A percentile compares a stretch with the other conserved stretches of the same genome.
Evolutionary conservation across 139 green algal species (phyloP).

Genomic region (Chlorella sp.): DNA sequence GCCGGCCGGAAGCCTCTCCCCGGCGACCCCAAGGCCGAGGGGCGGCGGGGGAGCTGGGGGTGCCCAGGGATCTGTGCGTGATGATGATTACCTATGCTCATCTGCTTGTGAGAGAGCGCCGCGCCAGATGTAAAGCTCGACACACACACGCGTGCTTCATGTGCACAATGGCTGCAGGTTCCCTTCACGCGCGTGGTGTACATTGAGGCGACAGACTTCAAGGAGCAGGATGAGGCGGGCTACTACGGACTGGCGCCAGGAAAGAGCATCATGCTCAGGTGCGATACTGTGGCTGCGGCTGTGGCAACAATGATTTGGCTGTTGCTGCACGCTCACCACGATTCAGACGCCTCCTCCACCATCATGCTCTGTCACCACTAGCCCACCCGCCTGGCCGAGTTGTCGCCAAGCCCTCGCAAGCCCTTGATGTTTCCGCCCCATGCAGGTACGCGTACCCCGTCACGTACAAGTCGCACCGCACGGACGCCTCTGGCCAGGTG

Average conservation of each 20-base stretch:
- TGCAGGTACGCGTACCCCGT: conserved; percentile 87
- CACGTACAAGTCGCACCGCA: conserved; percentile 61
- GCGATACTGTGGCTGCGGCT: no score
- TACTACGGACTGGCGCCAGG: conserved; percentile 95
- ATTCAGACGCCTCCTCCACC: no score
- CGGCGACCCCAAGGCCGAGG: neutral
- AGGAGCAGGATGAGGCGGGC: conserved; percentile 76
- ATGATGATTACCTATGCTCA: no score
- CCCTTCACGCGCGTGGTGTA: conserved; percentile 85
- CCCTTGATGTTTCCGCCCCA: neutral
- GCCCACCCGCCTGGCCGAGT: no score
- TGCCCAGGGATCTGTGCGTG: neutral
- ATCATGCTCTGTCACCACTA: no score
- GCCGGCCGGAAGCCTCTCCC: no score
- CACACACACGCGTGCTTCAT: no score
- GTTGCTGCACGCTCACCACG: neutral
- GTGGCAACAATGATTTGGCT: no score
- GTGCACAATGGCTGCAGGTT: conserved; percentile 16
- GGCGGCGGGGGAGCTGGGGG: no score
- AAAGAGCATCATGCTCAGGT: conserved; percentile 91
- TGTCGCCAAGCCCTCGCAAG: no score
- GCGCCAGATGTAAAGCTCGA: no score
- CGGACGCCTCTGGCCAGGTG: conserved; percentile 42
- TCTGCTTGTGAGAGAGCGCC: no score
- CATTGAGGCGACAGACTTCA: conserved; percentile 94